Conservation (phyloP, 1,284 basidiomycete species). For the Melampsora abietis-canadensis region DNA sequence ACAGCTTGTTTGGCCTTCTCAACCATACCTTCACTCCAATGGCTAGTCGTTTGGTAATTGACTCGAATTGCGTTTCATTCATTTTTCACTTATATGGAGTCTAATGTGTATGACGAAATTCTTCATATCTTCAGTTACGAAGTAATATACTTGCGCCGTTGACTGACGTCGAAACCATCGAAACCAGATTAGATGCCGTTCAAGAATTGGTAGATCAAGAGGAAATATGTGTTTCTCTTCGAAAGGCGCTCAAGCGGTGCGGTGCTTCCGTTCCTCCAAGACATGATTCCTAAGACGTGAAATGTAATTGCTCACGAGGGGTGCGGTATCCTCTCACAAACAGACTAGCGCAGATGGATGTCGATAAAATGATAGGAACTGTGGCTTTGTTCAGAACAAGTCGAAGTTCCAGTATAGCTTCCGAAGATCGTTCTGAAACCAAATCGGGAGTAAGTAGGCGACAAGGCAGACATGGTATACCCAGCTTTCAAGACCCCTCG, state of each 20-base stretch:
- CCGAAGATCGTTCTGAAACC: background rate
- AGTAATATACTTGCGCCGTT: slow-evolving; percentile 40
- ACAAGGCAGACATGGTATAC: background rate
- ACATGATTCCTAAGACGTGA: background rate
- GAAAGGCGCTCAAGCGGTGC: slow-evolving; percentile 40
- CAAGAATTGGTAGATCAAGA: slow-evolving; percentile 37
- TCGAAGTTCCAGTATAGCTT: slow-evolving; percentile 13
- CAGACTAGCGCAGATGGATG: slow-evolving; percentile 37
- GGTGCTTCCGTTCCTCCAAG: background rate
- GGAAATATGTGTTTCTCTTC: slow-evolving; percentile 25
- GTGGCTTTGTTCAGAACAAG: slow-evolving; percentile 14
- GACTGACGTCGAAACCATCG: slow-evolving; percentile 37
- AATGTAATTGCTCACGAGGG: background rate
- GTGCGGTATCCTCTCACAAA: background rate
- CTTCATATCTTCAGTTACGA: slow-evolving; percentile 14
- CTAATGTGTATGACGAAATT: background rate
- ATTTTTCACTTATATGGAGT: background rate
- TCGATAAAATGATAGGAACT: slow-evolving; percentile 35
- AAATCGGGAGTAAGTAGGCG: background rate
- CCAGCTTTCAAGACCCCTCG: slow-evolving; percentile 19
- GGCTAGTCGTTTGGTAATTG: slow-evolving; percentile 33
- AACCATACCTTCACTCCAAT: slow-evolving; percentile 39
- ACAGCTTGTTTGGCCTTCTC: slow-evolving; percentile 31
- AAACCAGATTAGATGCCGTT: slow-evolving; percentile 36
- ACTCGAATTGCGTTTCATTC: background rate